Conservation (phyloP, 1,284 basidiomycete genomes). For the Phaffia rhodozyma region DNA sequence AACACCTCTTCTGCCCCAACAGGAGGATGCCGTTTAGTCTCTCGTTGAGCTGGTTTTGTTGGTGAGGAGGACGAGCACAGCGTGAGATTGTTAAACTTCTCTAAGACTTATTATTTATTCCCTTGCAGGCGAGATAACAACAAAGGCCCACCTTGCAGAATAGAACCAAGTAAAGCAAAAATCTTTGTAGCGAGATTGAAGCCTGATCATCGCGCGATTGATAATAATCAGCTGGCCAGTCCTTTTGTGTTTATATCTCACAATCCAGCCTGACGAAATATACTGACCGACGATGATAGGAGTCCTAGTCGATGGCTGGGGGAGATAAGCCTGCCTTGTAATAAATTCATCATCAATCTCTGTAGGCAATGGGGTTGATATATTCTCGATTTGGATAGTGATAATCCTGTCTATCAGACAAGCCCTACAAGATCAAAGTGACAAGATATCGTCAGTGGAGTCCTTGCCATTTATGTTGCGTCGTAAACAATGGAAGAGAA, state of each 20-base stretch:
- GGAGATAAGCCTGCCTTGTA: constrained; percentile 61
- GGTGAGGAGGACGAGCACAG: constrained; percentile 29
- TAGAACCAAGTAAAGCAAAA: no score
- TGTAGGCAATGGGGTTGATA: constrained; percentile 27
- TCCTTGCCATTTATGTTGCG: no score
- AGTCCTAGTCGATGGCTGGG: constrained; percentile 68
- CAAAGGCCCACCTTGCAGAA: no score
- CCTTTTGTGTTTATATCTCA: no score
- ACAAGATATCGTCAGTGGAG: no score
- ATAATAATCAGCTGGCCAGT: no score
- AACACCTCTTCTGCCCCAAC: constrained; percentile 29
- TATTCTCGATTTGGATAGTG: constrained; percentile 71
- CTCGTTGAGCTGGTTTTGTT: constrained; percentile 24
- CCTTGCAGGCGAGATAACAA: no score
- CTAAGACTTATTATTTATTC: no score
- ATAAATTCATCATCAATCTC: constrained; percentile 40
- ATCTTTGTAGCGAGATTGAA: no score
- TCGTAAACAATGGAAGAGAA: no score
- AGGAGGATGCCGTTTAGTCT: constrained; percentile 27
- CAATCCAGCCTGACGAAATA: no score
- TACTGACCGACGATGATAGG: constrained; percentile 56
- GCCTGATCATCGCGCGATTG: no score
- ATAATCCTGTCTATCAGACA: constrained; percentile 59
- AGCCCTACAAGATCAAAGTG: not conserved
- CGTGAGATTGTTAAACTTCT: not conserved